Evolutionary conservation across 2,329 filamentous ascomycete species (phyloP).

Genomic region (Phaeosphaeria sp.): DNA sequence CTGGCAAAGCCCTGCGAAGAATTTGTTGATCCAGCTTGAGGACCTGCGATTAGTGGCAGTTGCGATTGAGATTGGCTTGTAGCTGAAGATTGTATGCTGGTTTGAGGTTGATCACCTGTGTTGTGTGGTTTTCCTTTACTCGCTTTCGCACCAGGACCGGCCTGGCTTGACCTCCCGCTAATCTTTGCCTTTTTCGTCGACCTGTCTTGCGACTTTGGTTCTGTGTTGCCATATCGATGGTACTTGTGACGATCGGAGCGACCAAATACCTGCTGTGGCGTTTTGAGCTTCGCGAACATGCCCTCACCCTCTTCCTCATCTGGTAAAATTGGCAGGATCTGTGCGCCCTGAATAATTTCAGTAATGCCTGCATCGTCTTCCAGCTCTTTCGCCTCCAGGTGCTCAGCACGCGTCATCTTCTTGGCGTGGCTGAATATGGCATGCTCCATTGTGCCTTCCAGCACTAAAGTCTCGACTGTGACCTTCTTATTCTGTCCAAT

Average conservation of each 20-base stretch:
- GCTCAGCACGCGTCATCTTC: conserved; percentile 72
- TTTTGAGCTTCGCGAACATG: conserved; percentile 52
- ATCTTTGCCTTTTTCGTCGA: conserved; percentile 26
- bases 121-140: not conserved
- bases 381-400: conserved; percentile 61
- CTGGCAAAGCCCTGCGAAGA: not conserved
- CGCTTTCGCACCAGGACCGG: not conserved
- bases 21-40: not conserved
- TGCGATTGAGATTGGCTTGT: not conserved
- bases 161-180: not conserved
- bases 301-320: conserved; percentile 36
- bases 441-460: conserved; percentile 83
- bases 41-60: not conserved
- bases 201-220: conserved; percentile 21
- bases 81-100: not conserved
- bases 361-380: conserved; percentile 66
- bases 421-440: conserved; percentile 76
- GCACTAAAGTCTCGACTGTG: conserved; percentile 82
- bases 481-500: conserved; percentile 84
- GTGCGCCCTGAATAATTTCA: conserved; percentile 64
- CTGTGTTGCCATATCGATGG: conserved; percentile 30
- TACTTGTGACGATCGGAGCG: conserved; percentile 37
- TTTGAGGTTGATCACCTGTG: not conserved
- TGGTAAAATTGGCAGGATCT: conserved; percentile 53
- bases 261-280: conserved; percentile 55